A percentile compares a stretch with the other conserved stretches of the same genome.
Evolutionary conservation across 768 basidiomycete species (phyloP).

Genomic region (Filobasidium wieringae): DNA sequence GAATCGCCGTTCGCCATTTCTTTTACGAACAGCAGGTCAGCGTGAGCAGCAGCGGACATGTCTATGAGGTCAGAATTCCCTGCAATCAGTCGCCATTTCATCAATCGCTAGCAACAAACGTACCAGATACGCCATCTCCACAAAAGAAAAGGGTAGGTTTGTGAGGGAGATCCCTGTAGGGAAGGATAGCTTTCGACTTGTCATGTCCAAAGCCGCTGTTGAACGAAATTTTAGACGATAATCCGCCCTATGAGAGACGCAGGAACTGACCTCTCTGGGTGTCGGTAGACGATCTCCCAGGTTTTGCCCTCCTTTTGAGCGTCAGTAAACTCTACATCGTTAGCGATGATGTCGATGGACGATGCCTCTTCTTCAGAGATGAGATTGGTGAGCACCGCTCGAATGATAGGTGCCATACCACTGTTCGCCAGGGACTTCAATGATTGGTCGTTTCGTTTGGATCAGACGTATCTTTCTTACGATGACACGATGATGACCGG

Average conservation of each 20-base stretch:
- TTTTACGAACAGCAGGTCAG: conserved; percentile 93
- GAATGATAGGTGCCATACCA: conserved; percentile 88
- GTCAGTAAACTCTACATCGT: conserved; percentile 58
- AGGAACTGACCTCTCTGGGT: conserved; percentile 71
- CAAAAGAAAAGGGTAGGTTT: conserved; percentile 88
- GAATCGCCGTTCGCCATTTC: conserved; percentile 47
- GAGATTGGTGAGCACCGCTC: conserved; percentile 73
- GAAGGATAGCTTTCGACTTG: conserved; percentile 87
- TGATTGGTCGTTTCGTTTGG: not conserved
- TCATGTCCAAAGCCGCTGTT: conserved; percentile 80
- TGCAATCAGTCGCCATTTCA: not conserved
- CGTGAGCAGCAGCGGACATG: conserved; percentile 80
- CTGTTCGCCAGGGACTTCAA: conserved; percentile 38
- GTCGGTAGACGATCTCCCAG: conserved; percentile 65
- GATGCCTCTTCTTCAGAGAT: conserved; percentile 62
- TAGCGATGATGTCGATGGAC: conserved; percentile 84
- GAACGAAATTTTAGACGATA: not conserved
- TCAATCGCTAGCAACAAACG: conserved; percentile 21
- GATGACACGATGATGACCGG: conserved; percentile 90
- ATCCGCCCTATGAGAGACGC: not conserved
- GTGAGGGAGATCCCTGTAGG: conserved; percentile 56
- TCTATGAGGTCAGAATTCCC: conserved; percentile 44
- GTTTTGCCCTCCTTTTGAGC: conserved; percentile 53
- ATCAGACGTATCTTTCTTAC: conserved; percentile 39
- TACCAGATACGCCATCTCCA: conserved; percentile 92